These are phyloP conservation scores for Paracoccidioides lutzii DNA, from an alignment of 2,329 filamentous ascomycete species.

Conservation along the genomic window DNA sequence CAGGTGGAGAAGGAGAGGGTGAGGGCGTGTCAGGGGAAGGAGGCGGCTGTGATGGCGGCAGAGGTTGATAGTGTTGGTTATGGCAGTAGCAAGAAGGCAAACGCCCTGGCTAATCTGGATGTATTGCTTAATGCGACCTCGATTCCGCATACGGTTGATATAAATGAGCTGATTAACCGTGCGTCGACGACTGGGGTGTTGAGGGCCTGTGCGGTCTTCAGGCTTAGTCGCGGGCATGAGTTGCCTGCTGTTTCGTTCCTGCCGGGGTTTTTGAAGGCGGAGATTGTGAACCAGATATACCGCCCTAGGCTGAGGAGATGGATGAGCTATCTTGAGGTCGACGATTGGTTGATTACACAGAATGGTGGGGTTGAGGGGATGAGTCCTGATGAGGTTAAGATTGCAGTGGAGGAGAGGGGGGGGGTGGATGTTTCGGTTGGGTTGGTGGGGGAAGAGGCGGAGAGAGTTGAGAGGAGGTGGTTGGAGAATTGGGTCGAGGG, in stretches of 20 bases:
- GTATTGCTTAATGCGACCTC: conserved; percentile 1
- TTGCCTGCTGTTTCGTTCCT: not conserved
- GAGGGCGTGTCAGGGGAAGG: conserved; percentile 37
- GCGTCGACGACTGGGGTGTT: conserved; percentile 17
- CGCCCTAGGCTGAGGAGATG: conserved; percentile 39
- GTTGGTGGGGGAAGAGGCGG: conserved; percentile 14
- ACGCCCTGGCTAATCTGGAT: conserved; percentile 2
- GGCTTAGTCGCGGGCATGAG: conserved; percentile 20
- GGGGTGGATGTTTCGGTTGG: conserved; percentile 22
- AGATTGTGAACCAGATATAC: conserved; percentile 36
- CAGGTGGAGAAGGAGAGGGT: conserved; percentile 50
- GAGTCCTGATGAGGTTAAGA: conserved; percentile 49
- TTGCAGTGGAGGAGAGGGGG: conserved; percentile 60
- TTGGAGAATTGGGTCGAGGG: conserved; percentile 24
- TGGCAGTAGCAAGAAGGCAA: conserved; percentile 6
- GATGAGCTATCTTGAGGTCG: conserved; percentile 52
- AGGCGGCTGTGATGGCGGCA: conserved; percentile 14
- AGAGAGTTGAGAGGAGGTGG: conserved; percentile 24
- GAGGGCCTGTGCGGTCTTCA: conserved; percentile 24
- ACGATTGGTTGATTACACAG: conserved; percentile 55
- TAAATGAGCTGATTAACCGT: conserved; percentile 12
- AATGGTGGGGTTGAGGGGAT: conserved; percentile 50
- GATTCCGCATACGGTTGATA: conserved; percentile 1
- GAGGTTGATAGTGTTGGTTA: conserved; percentile 4
- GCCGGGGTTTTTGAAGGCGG: conserved; percentile 23